Evolutionary conservation across 2,329 filamentous ascomycete species (phyloP), one percentile per base, ranked within the genome.

Genomic region (Colletotrichum simmondsii): DNA sequence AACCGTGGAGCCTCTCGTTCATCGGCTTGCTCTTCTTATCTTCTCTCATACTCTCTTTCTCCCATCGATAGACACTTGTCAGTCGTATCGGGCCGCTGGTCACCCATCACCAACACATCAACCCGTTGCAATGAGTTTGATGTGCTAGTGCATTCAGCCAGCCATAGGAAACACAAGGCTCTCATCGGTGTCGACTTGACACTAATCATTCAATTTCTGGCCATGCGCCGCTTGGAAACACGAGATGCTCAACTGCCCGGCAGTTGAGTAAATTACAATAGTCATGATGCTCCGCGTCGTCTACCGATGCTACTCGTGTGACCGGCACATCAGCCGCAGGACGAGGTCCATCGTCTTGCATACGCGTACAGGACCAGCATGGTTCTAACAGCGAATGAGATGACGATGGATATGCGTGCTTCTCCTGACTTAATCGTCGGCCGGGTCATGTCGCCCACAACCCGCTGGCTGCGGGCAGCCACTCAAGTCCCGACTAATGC

Each of bases 341-440:
- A 11, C 3, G 19, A 32, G n/a, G 1, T 24, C 26, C 11, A 5
- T 2, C 1, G 42, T 10, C 28, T 32, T 24, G n/a, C 12, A 19
- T 19, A 8, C 6, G 22, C 12, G 7, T 24, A 49, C 3, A 5
- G 8, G 12, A 35, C 8, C 11, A 64, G 22, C 53, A 35, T 42
- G 53, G 61, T 6, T 4, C n/a, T 1, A 19, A 12, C 4, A 11
- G 5, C 60, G 14, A 68, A 46, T 32, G 12, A 24, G 37, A 14
- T 0, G 35, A 28, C 16, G 19, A 12, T n/a, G 16, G 19, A 16
- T 1, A 26, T 32, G 19, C 19, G 16, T 30, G 52, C n/a, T 28
- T 22, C 10, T 11, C 8, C 2, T 3, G 4, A 0, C 24, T 8
- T 0, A 24, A 28, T 14, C 14, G 2, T 1, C 14, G 4, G 16